Evolutionary conservation across 2,329 filamentous ascomycete genomes (phyloP).

Genomic region (Penicillium sp.): DNA sequence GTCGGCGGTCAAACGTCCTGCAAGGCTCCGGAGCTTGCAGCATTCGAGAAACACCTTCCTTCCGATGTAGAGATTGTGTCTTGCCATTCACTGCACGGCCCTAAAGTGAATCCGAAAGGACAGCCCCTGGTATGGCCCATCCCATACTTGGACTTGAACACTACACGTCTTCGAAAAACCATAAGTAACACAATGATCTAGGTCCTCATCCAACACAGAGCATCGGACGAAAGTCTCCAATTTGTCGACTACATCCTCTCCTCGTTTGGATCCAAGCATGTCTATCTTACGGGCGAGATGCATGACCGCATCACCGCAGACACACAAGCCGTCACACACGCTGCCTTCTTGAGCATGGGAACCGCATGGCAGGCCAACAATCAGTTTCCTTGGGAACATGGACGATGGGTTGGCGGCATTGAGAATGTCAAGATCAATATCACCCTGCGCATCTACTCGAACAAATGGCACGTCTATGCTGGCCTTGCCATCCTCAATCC

Average conservation of each 20-base stretch:
- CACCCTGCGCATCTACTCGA: constrained; percentile 92
- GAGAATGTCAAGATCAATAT: constrained; percentile 99
- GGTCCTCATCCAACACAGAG: constrained; percentile 88
- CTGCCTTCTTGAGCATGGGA: constrained; percentile 95
- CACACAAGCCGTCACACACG: constrained; percentile 96
- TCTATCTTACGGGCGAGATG: constrained; percentile 79
- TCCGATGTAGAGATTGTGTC: constrained; percentile 88
- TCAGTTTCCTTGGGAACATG: constrained; percentile 95
- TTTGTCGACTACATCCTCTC: constrained; percentile 80
- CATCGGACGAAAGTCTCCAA: constrained; percentile 69
- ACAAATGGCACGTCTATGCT: constrained; percentile 99
- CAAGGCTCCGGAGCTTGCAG: constrained; percentile 92
- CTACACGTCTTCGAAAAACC: neutral
- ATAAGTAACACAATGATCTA: constrained; percentile 33
- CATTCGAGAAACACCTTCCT: constrained; percentile 87
- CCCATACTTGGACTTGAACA: constrained; percentile 13
- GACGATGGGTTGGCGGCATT: constrained; percentile 94
- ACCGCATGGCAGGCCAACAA: constrained; percentile 94
- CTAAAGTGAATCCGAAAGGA: constrained; percentile 79
- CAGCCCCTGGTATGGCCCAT: constrained; percentile 71
- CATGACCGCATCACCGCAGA: constrained; percentile 98
- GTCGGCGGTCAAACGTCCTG: constrained; percentile 98
- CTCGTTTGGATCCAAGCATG: constrained; percentile 80
- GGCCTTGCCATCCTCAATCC: constrained; percentile 96
- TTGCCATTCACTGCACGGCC: constrained; percentile 94